These are phyloP conservation scores for Coprinopsis marcescibilis DNA, from an alignment of 768 basidiomycete genomes.

Conservation along the genomic window DNA sequence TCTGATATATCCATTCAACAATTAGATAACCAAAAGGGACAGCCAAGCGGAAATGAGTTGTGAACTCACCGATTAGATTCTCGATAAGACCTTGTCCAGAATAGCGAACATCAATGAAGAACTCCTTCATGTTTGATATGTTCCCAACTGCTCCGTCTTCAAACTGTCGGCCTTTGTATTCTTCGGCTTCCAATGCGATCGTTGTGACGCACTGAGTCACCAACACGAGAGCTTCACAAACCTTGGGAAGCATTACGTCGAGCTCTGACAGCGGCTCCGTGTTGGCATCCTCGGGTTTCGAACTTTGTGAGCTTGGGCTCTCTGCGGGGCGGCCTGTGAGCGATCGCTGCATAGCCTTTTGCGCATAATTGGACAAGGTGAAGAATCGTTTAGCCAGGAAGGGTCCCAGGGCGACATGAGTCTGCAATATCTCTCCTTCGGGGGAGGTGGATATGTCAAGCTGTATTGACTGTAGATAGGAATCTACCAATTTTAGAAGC, in stretches of 20 bases:
- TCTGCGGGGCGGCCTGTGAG: too few relatives aligned
- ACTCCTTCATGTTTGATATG: constrained; percentile 29
- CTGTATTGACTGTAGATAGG: constrained; percentile 61
- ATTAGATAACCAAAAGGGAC: constrained; percentile 8
- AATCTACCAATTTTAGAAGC: constrained; percentile 84
- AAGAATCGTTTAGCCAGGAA: constrained; percentile 63
- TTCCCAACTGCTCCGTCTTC: constrained; percentile 14
- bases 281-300: not conserved
- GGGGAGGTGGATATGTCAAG: constrained; percentile 24
- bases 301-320: too few relatives aligned
- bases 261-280: constrained; percentile 33
- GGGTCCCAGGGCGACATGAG: constrained; percentile 40
- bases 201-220: constrained; percentile 71
- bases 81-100: constrained; percentile 45
- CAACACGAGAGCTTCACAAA: constrained; percentile 75
- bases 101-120: constrained; percentile 39
- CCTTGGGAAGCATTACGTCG: constrained; percentile 70
- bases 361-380: constrained; percentile 52
- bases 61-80: constrained; percentile 49
- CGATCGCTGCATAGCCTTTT: constrained; percentile 43
- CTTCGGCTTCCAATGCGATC: constrained; percentile 50
- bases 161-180: constrained; percentile 17
- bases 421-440: constrained; percentile 26
- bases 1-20: constrained; percentile 35
- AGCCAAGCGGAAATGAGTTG: constrained; percentile 5